Percentiles rank a stretch among this genome's conserved stretches.
Conservation (phyloP, 257 asterid genomes). For the Voacanga thouarsii region DNA sequence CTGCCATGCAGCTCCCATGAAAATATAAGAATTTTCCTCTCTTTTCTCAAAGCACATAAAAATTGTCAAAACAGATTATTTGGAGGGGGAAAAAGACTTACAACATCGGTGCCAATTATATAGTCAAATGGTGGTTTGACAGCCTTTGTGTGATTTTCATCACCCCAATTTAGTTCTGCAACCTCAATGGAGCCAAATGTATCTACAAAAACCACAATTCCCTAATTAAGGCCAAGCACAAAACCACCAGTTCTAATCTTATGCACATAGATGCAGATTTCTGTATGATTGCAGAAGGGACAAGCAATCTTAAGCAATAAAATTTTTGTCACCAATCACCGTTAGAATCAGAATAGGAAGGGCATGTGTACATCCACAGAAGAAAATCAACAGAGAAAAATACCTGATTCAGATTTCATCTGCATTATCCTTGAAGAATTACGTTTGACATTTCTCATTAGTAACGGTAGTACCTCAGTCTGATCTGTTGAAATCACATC, state of each 20-base stretch:
- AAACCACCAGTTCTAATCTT: not conserved
- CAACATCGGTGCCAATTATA: slow-evolving; percentile 95
- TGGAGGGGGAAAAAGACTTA: slow-evolving; percentile 32
- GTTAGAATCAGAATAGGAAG: not conserved
- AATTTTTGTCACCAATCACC: not conserved
- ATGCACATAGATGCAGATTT: not conserved
- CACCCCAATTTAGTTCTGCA: slow-evolving; percentile 89
- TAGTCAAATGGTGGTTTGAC: slow-evolving; percentile 90
- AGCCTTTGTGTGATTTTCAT: slow-evolving; percentile 72
- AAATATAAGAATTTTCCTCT: not conserved
- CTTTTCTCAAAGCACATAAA: not conserved
- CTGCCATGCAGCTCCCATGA: not conserved
- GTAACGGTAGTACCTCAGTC: slow-evolving; percentile 87
- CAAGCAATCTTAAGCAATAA: not conserved
- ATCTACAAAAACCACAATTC: slow-evolving; percentile 37
- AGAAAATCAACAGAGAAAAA: not conserved
- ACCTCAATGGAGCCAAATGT: slow-evolving; percentile 80
- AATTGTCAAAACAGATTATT: not conserved
- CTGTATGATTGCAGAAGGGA: too few species aligned
- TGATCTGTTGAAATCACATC: slow-evolving; percentile 92
- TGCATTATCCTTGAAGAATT: slow-evolving; percentile 81
- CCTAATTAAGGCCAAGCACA: not conserved
- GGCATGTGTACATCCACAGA: not conserved
- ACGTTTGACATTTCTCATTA: slow-evolving; percentile 79
- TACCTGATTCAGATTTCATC: slow-evolving; percentile 56